phyloP scores from a whole-genome alignment of 371 early-diverging fungal genomes.

The Smittium culicis region DNA sequence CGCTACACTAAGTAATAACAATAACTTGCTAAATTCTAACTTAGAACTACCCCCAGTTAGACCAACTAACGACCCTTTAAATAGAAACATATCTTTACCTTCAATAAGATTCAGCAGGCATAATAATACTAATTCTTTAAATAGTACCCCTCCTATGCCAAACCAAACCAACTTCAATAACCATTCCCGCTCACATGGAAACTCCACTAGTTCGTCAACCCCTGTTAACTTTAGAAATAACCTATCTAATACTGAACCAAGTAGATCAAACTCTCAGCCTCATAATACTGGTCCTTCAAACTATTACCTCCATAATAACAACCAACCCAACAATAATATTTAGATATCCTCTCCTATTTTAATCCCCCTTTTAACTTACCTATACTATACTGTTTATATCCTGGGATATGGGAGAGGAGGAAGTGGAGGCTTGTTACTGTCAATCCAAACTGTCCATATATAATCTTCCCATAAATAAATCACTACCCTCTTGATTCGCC shows the following conservation, averaged over 20 bases:
- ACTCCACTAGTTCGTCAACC: neutral
- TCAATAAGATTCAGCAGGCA: neutral
- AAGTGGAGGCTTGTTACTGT: too few relatives aligned
- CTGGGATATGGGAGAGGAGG: too few relatives aligned
- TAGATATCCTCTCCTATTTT: too few relatives aligned
- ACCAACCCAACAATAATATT: slow-evolving; percentile 11
- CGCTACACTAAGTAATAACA: neutral
- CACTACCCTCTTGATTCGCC: too few relatives aligned
- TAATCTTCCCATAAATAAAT: too few relatives aligned
- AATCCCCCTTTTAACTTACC: too few relatives aligned
- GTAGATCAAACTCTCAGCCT: slow-evolving; percentile 19
- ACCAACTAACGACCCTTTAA: neutral
- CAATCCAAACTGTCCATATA: too few relatives aligned
- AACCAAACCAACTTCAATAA: neutral
- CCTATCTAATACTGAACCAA: slow-evolving; percentile 19
- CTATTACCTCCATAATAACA: slow-evolving; percentile 14
- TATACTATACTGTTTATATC: too few relatives aligned
- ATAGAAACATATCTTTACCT: too few relatives aligned
- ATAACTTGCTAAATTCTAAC: neutral
- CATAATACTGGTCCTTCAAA: slow-evolving; percentile 12
- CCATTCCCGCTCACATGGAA: neutral
- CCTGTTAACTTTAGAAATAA: neutral
- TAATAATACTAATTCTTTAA: neutral
- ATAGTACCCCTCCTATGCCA: neutral
- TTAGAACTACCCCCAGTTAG: neutral